Percentiles rank a stretch among this genome's conserved stretches.
Conservation (phyloP, 2,329 filamentous ascomycete species). For the Arthrinium puccinioides region DNA sequence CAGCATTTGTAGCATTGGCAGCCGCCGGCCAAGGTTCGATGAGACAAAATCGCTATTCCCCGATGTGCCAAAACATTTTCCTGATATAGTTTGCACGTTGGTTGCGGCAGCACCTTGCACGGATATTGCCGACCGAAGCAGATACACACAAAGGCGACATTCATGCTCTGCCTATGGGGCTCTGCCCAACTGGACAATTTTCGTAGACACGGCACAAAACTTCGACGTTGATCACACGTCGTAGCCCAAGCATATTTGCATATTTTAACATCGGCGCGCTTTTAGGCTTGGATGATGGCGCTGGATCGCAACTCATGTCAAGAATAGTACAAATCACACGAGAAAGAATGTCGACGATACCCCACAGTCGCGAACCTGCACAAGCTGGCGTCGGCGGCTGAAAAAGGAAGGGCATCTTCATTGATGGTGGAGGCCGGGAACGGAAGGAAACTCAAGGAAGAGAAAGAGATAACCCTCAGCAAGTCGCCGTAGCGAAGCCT, state of each 20-base stretch:
- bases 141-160: no score
- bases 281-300: not conserved
- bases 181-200: not conserved
- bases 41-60: not conserved
- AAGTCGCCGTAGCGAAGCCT: conserved; percentile 26
- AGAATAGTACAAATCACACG: not conserved
- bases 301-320: not conserved
- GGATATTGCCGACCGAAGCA: no score
- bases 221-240: not conserved
- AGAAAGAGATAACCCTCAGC: conserved; percentile 25
- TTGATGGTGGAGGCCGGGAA: conserved; percentile 27
- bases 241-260: no score
- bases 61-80: no score
- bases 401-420: conserved; percentile 22
- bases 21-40: not conserved
- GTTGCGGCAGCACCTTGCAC: no score
- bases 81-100: no score
- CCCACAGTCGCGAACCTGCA: conserved; percentile 28
- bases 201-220: not conserved
- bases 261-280: not conserved
- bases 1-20: not conserved
- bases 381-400: conserved; percentile 27
- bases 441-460: conserved; percentile 26
- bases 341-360: conserved; percentile 24
- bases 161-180: no score